Evolutionary conservation across 495 filamentous ascomycete species (phyloP).

Genomic region (Lasiosphaeria hispida): DNA sequence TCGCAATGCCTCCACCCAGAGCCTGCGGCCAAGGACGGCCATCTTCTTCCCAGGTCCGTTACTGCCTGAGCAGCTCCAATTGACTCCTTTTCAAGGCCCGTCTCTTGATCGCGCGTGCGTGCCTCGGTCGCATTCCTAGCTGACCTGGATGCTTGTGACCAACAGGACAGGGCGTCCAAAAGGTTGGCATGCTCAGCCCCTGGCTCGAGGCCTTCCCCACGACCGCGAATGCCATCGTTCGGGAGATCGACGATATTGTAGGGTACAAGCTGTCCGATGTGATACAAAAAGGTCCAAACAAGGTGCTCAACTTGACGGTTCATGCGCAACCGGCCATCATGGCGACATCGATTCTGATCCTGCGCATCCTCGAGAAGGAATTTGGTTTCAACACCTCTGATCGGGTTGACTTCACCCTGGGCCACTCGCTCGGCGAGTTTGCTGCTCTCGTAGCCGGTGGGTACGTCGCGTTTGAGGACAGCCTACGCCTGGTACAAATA

Average conservation of each 20-base stretch:
- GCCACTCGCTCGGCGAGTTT: conserved; percentile 95
- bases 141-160: not conserved
- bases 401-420: conserved; percentile 75
- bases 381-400: conserved; percentile 71
- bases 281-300: conserved; percentile 76
- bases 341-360: conserved; percentile 85
- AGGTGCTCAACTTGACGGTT: conserved; percentile 71
- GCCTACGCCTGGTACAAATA: conserved; percentile 69
- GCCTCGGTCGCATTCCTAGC: not conserved
- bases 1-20: conserved; percentile 23
- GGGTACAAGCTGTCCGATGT: conserved; percentile 68
- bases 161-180: conserved; percentile 89
- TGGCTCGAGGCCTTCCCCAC: conserved; percentile 82
- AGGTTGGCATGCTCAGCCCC: conserved; percentile 82
- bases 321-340: conserved; percentile 96
- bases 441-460: conserved; percentile 82
- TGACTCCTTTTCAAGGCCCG: not conserved
- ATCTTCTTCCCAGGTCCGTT: conserved; percentile 79
- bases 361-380: conserved; percentile 82
- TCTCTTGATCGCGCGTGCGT: not conserved
- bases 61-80: not conserved
- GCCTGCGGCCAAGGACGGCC: conserved; percentile 61
- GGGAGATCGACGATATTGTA: conserved; percentile 79
- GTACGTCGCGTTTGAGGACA: conserved; percentile 73
- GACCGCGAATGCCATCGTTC: conserved; percentile 67